These are phyloP conservation scores for Acanthamoeba castellanii DNA, from an alignment of 208 protist genomes.

Conservation along the genomic window DNA sequence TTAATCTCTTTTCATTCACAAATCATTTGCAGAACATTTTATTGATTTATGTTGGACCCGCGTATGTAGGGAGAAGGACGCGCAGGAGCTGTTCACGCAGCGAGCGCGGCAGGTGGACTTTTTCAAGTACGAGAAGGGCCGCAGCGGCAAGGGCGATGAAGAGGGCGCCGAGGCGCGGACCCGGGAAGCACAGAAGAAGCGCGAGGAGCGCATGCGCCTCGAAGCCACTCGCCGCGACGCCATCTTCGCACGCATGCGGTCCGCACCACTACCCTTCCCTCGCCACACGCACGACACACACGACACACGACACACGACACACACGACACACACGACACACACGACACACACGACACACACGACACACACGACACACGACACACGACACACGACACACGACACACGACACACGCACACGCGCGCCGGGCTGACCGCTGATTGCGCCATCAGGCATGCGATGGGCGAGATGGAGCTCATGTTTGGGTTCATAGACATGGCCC, in stretches of 20 bases:
- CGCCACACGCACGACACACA: background rate
- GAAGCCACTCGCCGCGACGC: constrained; percentile 14
- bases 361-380: too few relatives aligned
- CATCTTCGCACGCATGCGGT: constrained; percentile 22
- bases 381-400: background rate
- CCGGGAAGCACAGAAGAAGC: background rate
- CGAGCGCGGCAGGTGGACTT: constrained; percentile 38
- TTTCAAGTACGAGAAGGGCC: constrained; percentile 1
- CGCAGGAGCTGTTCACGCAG: constrained; percentile 2
- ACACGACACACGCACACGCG: background rate
- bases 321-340: too few relatives aligned
- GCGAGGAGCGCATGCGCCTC: constrained; percentile 11
- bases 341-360: too few relatives aligned
- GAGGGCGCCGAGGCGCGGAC: constrained; percentile 1
- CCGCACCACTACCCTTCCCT: background rate
- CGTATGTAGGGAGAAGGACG: background rate
- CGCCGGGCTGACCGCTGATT: background rate
- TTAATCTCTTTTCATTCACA: background rate
- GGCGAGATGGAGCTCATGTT: constrained; percentile 50
- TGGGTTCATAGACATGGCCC: constrained; percentile 32
- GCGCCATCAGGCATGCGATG: background rate
- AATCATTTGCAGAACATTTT: background rate
- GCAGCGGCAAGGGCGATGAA: background rate
- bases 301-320: background rate
- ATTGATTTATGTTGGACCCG: background rate